Percentiles rank a stretch among this genome's conserved stretches.
phyloP scores from a whole-genome alignment of 1,284 basidiomycete genomes.

The Calocybe gambosa region DNA sequence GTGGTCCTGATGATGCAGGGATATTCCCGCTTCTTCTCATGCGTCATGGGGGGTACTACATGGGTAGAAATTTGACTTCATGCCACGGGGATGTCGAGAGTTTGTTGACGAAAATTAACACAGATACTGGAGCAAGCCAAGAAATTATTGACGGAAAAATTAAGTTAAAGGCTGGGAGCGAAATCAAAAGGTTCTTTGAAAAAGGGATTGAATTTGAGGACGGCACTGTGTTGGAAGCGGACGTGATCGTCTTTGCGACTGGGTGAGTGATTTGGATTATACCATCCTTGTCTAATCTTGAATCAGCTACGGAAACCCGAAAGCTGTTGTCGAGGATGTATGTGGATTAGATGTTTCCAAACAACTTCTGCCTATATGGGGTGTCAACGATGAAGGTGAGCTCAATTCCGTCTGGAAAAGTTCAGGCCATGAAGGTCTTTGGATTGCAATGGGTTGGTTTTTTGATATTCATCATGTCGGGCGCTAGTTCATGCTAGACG shows the following conservation, averaged over 20 bases:
- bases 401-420: conserved; percentile 47
- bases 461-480: neutral
- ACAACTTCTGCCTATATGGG: conserved; percentile 51
- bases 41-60: conserved; percentile 38
- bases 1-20: conserved; percentile 25
- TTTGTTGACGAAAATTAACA: conserved; percentile 20
- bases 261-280: conserved; percentile 30
- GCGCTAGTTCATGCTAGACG: neutral
- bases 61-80: conserved; percentile 26
- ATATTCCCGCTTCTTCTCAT: conserved; percentile 24
- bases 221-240: conserved; percentile 53
- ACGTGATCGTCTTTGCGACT: conserved; percentile 61
- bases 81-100: conserved; percentile 24
- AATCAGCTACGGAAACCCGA: conserved; percentile 16
- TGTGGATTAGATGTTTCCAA: conserved; percentile 42
- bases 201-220: conserved; percentile 54
- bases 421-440: conserved; percentile 45
- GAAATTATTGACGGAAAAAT: conserved; percentile 63
- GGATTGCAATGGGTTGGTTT: conserved; percentile 40
- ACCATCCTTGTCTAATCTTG: neutral
- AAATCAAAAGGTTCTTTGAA: conserved; percentile 47
- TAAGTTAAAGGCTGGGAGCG: conserved; percentile 58
- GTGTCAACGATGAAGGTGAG: conserved; percentile 61
- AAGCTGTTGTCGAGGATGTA: conserved; percentile 29
- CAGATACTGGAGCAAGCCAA: conserved; percentile 60